These are phyloP conservation scores for Exophiala lecanii-corni DNA, from an alignment of 2,329 filamentous ascomycete species.

Conservation along the genomic window DNA sequence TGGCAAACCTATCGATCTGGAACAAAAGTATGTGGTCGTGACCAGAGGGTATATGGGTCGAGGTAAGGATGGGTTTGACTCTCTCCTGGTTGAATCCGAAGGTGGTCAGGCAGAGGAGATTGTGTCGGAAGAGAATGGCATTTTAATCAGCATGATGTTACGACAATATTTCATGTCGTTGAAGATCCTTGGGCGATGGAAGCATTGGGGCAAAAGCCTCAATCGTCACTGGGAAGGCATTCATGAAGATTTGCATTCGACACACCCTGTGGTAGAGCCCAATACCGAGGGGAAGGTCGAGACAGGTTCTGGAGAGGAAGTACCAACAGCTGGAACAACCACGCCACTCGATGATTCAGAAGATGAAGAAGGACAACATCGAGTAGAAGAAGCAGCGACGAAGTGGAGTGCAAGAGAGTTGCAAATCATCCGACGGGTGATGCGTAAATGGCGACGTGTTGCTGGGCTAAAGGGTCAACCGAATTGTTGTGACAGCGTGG, in stretches of 20 bases:
- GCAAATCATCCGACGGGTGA: constrained; percentile 22
- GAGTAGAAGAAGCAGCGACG: constrained; percentile 2
- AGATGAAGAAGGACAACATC: constrained; percentile 41
- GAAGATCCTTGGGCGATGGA: constrained; percentile 76
- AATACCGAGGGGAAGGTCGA: constrained; percentile 3
- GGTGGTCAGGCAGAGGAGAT: constrained; percentile 74
- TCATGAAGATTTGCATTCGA: constrained; percentile 55
- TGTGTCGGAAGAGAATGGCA: constrained; percentile 79
- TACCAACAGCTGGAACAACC: constrained; percentile 34
- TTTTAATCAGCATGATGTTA: constrained; percentile 79
- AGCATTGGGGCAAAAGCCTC: constrained; percentile 60
- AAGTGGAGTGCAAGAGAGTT: constrained; percentile 25
- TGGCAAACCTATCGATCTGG: constrained; percentile 56
- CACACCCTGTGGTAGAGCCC: constrained; percentile 23
- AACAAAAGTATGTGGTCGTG: constrained; percentile 65
- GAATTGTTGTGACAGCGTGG: constrained; percentile 20
- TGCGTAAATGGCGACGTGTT: constrained; percentile 25
- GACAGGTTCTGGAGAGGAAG: constrained; percentile 26
- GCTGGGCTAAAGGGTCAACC: constrained; percentile 19
- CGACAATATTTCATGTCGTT: constrained; percentile 88
- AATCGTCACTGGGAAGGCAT: constrained; percentile 63
- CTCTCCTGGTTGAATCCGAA: constrained; percentile 68
- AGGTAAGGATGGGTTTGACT: constrained; percentile 79
- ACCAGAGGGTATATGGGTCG: constrained; percentile 86
- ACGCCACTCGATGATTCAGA: constrained; percentile 43